phyloP scores from a whole-genome alignment of 208 protist species.

The Phytomonas serpens region DNA sequence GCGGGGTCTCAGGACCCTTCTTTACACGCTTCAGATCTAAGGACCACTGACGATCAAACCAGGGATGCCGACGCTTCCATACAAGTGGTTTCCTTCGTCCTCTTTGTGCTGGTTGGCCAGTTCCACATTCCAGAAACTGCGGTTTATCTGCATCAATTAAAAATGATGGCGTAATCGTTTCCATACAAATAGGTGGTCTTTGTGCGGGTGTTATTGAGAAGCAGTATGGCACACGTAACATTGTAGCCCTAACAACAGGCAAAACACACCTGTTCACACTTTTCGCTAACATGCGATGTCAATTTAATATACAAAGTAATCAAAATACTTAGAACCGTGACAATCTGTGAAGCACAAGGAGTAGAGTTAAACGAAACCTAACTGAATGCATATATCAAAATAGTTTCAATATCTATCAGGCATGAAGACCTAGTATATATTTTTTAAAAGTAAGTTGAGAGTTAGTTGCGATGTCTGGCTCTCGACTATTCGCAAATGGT shows the following conservation, averaged over 20 bases:
- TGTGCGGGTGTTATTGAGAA: neutral
- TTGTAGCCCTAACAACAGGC: slow-evolving; percentile 50
- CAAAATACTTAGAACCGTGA: neutral
- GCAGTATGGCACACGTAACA: slow-evolving; percentile 8
- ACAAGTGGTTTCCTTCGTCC: slow-evolving; percentile 71
- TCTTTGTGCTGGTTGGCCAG: slow-evolving; percentile 76
- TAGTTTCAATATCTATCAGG: neutral
- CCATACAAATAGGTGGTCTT: neutral
- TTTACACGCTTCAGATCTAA: slow-evolving; percentile 68
- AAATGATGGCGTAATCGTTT: slow-evolving; percentile 69
- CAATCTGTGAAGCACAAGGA: neutral
- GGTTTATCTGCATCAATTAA: slow-evolving; percentile 48
- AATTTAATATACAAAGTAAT: slow-evolving; percentile 3
- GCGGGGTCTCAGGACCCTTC: slow-evolving; percentile 76
- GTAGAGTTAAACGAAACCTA: neutral
- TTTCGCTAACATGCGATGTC: slow-evolving; percentile 15
- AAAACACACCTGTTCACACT: slow-evolving; percentile 24
- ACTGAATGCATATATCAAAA: neutral
- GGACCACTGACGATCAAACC: slow-evolving; percentile 86
- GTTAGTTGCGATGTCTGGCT: neutral
- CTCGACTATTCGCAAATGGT: neutral
- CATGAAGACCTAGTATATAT: neutral
- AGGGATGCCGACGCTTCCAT: slow-evolving; percentile 88
- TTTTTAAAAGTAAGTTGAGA: neutral
- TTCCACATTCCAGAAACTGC: slow-evolving; percentile 51